Evolutionary conservation across 371 early-diverging fungal species (phyloP).

Genomic region (Lichtheimia ornata): DNA sequence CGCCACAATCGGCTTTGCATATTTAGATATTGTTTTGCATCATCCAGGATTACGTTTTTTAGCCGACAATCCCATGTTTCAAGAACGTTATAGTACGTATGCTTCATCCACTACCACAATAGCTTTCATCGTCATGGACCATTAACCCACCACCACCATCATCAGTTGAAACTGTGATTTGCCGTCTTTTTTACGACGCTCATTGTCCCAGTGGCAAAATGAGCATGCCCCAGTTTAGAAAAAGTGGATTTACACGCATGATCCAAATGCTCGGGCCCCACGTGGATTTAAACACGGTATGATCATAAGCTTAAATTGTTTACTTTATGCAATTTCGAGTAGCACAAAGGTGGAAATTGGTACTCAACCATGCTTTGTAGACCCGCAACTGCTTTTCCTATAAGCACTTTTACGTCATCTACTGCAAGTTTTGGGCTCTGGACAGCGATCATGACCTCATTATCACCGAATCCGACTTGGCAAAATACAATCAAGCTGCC

Average conservation of each 20-base stretch:
- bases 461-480: slow-evolving; percentile 63
- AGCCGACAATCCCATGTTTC: slow-evolving; percentile 74
- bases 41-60: slow-evolving; percentile 90
- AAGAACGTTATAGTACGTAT: slow-evolving; percentile 75
- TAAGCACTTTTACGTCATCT: slow-evolving; percentile 95
- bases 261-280: slow-evolving; percentile 66
- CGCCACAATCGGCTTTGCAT: not conserved
- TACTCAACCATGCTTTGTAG: not conserved
- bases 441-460: slow-evolving; percentile 78
- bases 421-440: slow-evolving; percentile 94
- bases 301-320: not conserved
- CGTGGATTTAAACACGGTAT: slow-evolving; percentile 74
- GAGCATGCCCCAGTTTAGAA: slow-evolving; percentile 72
- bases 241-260: slow-evolving; percentile 55
- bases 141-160: not conserved
- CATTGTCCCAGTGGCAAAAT: slow-evolving; percentile 71
- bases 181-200: slow-evolving; percentile 79
- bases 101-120: not conserved
- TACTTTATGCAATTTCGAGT: too few relatives aligned
- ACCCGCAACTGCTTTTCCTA: slow-evolving; percentile 84
- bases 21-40: slow-evolving; percentile 63
- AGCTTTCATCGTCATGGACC: not conserved
- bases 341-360: too few relatives aligned
- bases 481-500: slow-evolving; percentile 65
- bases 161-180: slow-evolving; percentile 76